Evolutionary conservation across 495 filamentous ascomycete genomes (phyloP).

Genomic region (Podospora comata): DNA sequence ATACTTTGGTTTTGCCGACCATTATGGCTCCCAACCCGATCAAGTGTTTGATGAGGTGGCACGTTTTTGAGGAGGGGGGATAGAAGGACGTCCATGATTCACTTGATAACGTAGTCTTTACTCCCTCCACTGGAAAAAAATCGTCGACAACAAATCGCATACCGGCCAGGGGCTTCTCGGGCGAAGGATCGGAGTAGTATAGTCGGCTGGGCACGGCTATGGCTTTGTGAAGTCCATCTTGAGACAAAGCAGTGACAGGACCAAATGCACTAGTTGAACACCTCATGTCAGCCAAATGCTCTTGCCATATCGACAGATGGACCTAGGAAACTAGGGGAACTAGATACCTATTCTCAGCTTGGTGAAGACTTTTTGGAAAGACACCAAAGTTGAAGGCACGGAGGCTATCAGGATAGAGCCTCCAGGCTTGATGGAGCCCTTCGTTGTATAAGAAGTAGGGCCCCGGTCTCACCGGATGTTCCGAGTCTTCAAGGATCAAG

Average conservation of each 20-base stretch:
- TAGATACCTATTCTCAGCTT: neutral
- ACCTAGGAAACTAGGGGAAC: neutral
- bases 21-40: neutral
- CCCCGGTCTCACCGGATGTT: neutral
- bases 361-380: neutral
- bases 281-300: neutral
- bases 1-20: neutral
- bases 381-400: neutral
- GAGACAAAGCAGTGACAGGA: neutral
- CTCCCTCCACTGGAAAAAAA: neutral
- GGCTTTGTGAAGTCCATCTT: neutral
- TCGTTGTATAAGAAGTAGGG: neutral
- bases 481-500: neutral
- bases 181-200: neutral
- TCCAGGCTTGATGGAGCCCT: neutral
- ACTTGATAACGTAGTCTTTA: neutral
- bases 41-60: neutral
- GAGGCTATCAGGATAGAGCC: neutral
- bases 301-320: neutral
- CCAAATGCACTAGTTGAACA: neutral
- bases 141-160: neutral
- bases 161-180: neutral
- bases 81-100: neutral
- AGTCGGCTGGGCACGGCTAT: neutral
- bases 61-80: neutral